Evolutionary conservation across 2,329 filamentous ascomycete genomes (phyloP), one percentile per base, ranked within the genome.

Genomic region (Orbilia blumenaviensis): DNA sequence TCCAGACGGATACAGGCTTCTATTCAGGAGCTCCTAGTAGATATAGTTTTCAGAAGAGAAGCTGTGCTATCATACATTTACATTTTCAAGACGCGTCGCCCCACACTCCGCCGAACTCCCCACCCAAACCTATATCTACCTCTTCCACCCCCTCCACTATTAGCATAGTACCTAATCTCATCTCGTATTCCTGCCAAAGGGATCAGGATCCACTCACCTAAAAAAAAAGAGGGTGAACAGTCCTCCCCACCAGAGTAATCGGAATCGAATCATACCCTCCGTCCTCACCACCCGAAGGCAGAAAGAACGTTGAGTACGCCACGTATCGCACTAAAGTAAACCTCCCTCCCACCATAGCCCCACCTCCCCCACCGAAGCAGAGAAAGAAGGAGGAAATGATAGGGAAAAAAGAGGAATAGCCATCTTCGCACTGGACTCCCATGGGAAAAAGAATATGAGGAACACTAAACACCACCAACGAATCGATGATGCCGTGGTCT

Each of bases 321-420:
- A 89, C 89, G 88, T 89, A 91, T 91, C 91, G 89, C 88, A 91
- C 89, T 91, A 86, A 89, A 89, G 88, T 91, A 88, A 88, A 86
- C 83, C 86, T 84, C 87, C 86, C 87, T 42, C 41, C 23, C 21
- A 32, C 27, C 61, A 42, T 52, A 21, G 29, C 62, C 25, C 12
- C n/a, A n/a, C 18, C 6, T 18, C 41, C 36, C 12, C 29, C 41
- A 23, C 58, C 89, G 89, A 54, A 62, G 32, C 16, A 58, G 25
- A 34, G 34, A 41, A 48, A 14, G 27, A 64, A 36, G 21, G 46
- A 34, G 38, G 12, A 42, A 23, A 50, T 50, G 36, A 36, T 12
- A 23, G 7, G n/a, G 27, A 62, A 23, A 66, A 34, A 34, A 44
- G 38, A 69, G 72, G 72, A 68, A 76, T 76, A 76, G n/a, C 72